Evolutionary conservation across 257 asterid species (phyloP), one percentile per base, ranked within the genome.

Genomic region (Nemophila menziesii): DNA sequence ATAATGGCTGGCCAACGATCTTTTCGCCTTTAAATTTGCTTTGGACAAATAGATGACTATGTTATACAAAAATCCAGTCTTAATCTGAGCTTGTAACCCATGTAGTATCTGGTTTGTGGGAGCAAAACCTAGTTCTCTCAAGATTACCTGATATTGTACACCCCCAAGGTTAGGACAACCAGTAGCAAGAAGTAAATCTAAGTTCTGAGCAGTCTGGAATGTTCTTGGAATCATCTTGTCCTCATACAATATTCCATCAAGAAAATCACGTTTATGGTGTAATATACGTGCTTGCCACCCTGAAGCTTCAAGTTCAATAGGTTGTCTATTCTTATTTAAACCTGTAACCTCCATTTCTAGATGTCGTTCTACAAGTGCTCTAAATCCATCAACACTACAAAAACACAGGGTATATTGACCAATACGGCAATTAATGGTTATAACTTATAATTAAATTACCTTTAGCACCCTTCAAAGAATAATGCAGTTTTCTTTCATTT

Each of bases 281-380:
- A 84, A 74, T 1, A 89, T 78, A 4, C 97, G 86, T 15, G 97
- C 95, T 52, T 89, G 95, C 97, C 97, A 89, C n/a, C 97, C 97
- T 8, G 84, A 64, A 64, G 97, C 97, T 46, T 75, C 61, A 13
- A 80, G 61, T 72, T 73, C 75, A 45, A 89, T 56, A 12, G 73
- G 65, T n/a, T n/a, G n/a, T n/a, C n/a, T n/a, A n/a, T n/a, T n/a
- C n/a, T n/a, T n/a, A n/a, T n/a, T n/a, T n/a, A n/a, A n/a, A 13
- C 93, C 95, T 4, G 77, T 67, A 38, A 83, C 95, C 75, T 80
- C 92, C 8, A 87, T 84, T 54, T 75, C 75, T 22, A 78, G 62
- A 73, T 70, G 66, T 11, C 97, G 81, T 60, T 87, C 93, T 51
- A 87, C 97, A n/a, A 68, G 75, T 9, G 95, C 97, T 51, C 93